Evolutionary conservation across 176 grass and related monocot species (phyloP).

Genomic region (Guadua angustifolia): DNA sequence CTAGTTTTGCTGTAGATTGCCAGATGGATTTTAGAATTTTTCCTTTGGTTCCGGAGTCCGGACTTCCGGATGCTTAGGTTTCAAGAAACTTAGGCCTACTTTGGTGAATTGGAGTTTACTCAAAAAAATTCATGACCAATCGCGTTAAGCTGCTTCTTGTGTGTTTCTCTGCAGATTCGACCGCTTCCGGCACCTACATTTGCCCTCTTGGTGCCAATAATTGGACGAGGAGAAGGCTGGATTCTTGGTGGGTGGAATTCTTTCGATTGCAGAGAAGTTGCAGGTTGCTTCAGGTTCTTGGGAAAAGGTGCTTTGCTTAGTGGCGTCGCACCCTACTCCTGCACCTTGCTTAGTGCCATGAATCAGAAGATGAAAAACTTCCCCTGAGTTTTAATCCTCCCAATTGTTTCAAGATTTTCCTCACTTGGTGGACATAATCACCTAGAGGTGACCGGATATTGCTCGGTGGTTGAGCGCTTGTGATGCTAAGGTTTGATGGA

Average conservation of each 20-base stretch:
- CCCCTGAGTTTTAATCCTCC: background rate
- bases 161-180: conserved; percentile 2
- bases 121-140: conserved; percentile 24
- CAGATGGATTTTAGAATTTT: conserved; percentile 30
- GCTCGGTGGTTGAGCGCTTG: conserved; percentile 21
- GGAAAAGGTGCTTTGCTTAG: background rate
- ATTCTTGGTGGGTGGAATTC: conserved; percentile 27
- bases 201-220: conserved; percentile 25
- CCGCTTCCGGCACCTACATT: conserved; percentile 10
- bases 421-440: background rate
- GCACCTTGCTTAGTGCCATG: background rate
- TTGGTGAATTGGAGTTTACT: conserved; percentile 28
- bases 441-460: background rate
- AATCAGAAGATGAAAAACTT: background rate
- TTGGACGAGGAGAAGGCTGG: conserved; percentile 29
- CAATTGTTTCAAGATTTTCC: conserved; percentile 38
- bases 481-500: conserved; percentile 53
- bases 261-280: conserved; percentile 41
- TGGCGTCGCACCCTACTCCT: background rate
- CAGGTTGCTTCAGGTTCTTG: conserved; percentile 33
- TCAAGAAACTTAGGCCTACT: conserved; percentile 18
- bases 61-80: conserved; percentile 12
- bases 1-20: background rate
- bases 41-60: background rate
- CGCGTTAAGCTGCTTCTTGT: conserved; percentile 21